Evolutionary conservation across 768 basidiomycete genomes (phyloP), one percentile per base, ranked within the genome.

Genomic region (Suillus plorans): DNA sequence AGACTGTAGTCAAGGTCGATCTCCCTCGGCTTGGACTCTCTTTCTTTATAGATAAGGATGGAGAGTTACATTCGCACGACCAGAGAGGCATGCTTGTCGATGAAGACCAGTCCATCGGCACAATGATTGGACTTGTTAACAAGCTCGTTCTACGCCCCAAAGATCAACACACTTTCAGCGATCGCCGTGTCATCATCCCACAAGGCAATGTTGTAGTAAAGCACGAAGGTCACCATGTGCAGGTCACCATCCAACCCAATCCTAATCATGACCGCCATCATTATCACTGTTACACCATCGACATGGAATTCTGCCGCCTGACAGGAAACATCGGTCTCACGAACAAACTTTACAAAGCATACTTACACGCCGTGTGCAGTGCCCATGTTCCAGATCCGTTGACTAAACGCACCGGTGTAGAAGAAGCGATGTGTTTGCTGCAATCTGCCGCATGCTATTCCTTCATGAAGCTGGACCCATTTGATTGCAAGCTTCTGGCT

Each of bases 361-460:
- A 80, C 52, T 70, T 85, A 5, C 84, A 85, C 62, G 78, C 78
- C 5, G 57, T 79, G n/a, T 83, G 78, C 0, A 78, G 78, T 22
- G 74, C 75, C 49, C 53, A 55, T 20, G 53, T 55, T 10, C 50
- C 64, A 25, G 84, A 85, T 67, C 81, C 81, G 1, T 70, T 85
- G 44, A 81, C 78, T 0, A 65, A 67, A 2, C 75, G 78, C 16
- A 81, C 79, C 0, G 83, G 83, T 10, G 74, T 76, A 4, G 76
- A 80, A 58, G 75, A 81, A 63, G 81, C 82, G 1, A 69, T 83
- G 22, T 62, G 67, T 47, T 74, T 77, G 56, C 69, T 82, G 47
- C 61, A 60, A 22, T 80, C 79, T 2, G 77, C 80, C 13, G 66
- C 69, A 14, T 77, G 71, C 41, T 71, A 69, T 42, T 82, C 83